Percentiles rank a stretch among this genome's conserved stretches.
These are phyloP conservation scores for Rhizoclosmatium hyalinum DNA, from an alignment of 371 early-diverging fungal genomes.

Conservation along the genomic window DNA sequence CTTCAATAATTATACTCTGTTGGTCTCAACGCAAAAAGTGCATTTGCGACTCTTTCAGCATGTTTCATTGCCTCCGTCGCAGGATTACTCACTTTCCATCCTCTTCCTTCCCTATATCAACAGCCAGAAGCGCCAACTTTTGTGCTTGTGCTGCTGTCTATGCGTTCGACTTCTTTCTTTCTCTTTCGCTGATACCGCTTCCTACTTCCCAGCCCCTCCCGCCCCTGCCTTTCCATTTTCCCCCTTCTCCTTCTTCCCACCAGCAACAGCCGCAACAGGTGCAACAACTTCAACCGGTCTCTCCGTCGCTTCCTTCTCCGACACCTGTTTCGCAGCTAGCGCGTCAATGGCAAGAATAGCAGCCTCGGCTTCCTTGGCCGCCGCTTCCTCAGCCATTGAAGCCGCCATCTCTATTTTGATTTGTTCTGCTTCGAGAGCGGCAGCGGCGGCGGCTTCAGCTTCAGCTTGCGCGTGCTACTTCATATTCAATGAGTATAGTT, in stretches of 20 bases:
- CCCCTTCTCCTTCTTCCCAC: background rate
- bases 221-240: background rate
- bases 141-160: no score
- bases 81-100: no score
- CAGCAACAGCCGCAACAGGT: background rate
- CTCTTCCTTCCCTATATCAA: no score
- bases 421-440: background rate
- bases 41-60: no score
- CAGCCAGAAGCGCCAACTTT: no score
- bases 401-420: background rate
- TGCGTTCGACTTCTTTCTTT: no score
- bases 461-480: background rate
- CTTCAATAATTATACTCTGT: no score
- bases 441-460: background rate
- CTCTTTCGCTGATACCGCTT: no score
- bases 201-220: background rate
- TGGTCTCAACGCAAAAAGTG: no score
- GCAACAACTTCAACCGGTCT: background rate
- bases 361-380: background rate
- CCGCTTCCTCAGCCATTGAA: background rate
- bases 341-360: background rate
- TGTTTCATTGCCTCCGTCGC: no score
- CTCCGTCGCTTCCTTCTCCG: background rate
- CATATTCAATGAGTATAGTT: background rate
- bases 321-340: background rate